Base-by-base conservation (phyloP, 2,329 filamentous ascomycete genomes). In the Trichoderma breve region DNA sequence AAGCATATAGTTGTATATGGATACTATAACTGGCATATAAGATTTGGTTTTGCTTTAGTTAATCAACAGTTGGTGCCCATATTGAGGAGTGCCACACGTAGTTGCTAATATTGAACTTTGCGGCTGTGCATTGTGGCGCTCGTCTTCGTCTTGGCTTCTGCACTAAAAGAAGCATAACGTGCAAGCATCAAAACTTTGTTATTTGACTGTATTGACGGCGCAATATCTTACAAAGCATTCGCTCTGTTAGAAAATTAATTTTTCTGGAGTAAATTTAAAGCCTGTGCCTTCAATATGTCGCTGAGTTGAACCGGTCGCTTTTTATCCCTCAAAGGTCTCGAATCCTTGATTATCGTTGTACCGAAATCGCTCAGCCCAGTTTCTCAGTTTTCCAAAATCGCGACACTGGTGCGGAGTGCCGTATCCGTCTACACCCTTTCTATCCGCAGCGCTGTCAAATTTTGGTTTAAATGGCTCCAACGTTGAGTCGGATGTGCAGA, bases 271-370 rank as follows among this genome's bases (percentile, higher is more conserved):
- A 51, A 21, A 51, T 21, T 12, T 21, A 2, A 4, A n/a, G 18
- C 2, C 15, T n/a, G 18, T n/a, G 9, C n/a, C n/a, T 21, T 51
- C 3, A 12, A 21, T 3, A 1, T 21, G 2, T 12, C n/a, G 1
- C 0, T 51, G 8, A 51, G 43, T 3, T 51, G n/a, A 6, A n/a
- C 21, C 18, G n/a, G 8, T 21, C 43, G 15, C 39, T 58, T 14
- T 66, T 67, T 12, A 70, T n/a, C 67, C 58, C 21, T 62, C 57
- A 15, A 39, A 63, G 18, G 43, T 34, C 12, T 51, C 67, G 9
- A 70, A 70, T 4, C 43, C 67, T 32, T 70, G 66, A 32, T 70
- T 57, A 5, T 70, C 67, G n/a, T 63, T 70, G 8, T 70, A 70
- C 21, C 67, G 21, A 39, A 70, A 70, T 30, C 43, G 57, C 15